Evolutionary conservation across 2,329 filamentous ascomycete species (phyloP).

Genomic region (Colletotrichum kahawae): DNA sequence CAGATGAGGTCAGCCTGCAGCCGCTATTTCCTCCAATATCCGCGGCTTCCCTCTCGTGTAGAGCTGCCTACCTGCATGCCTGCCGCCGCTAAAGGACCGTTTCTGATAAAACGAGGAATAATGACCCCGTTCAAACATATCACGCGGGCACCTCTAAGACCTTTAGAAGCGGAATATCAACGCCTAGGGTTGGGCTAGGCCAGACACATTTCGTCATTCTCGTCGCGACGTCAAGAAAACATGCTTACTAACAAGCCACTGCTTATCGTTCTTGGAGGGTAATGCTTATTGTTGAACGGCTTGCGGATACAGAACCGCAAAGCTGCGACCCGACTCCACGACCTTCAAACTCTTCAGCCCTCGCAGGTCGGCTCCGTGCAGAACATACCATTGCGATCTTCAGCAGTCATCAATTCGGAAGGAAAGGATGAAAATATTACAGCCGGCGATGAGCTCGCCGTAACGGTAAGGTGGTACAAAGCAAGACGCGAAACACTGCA

Average conservation of each 20-base stretch:
- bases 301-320: background rate
- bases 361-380: background rate
- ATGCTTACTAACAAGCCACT: background rate
- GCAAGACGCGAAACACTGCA: conserved; percentile 22
- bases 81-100: background rate
- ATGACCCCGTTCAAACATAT: background rate
- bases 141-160: conserved; percentile 1
- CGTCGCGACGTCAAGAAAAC: background rate
- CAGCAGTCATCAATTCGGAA: background rate
- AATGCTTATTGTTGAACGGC: background rate
- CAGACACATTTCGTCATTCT: conserved; percentile 19
- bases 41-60: conserved; percentile 21
- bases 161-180: background rate
- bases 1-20: conserved; percentile 25
- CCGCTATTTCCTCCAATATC: conserved; percentile 16
- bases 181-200: background rate
- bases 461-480: conserved; percentile 22
- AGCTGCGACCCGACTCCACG: background rate
- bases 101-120: background rate
- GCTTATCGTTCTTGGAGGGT: background rate
- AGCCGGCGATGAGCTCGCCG: conserved; percentile 1
- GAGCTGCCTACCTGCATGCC: conserved; percentile 8
- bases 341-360: background rate
- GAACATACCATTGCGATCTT: background rate
- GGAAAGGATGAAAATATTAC: background rate